phyloP scores from a whole-genome alignment of 1,284 basidiomycete species.

The Taiwanofungus camphoratus region DNA sequence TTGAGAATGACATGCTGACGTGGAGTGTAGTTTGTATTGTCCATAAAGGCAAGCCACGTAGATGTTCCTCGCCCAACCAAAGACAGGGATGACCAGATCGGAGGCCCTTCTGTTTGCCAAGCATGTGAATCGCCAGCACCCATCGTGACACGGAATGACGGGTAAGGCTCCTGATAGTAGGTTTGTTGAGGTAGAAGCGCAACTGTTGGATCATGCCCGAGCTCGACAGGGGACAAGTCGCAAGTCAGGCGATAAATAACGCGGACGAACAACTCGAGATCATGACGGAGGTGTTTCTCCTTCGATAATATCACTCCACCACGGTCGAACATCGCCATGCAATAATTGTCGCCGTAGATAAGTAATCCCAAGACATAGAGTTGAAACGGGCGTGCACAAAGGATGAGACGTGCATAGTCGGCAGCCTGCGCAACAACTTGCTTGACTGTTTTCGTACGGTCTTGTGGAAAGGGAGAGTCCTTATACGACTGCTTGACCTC shows the following conservation, averaged over 20 bases:
- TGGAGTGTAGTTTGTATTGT: too few relatives aligned
- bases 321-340: slow-evolving; percentile 17
- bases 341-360: slow-evolving; percentile 17
- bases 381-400: slow-evolving; percentile 19
- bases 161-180: background rate
- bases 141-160: background rate
- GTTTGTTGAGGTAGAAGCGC: background rate
- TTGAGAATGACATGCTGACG: slow-evolving; percentile 13
- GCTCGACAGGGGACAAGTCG: background rate
- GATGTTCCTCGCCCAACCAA: slow-evolving; percentile 15
- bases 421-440: slow-evolving; percentile 10
- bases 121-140: background rate
- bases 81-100: slow-evolving; percentile 16
- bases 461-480: background rate
- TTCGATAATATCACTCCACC: slow-evolving; percentile 15
- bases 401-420: slow-evolving; percentile 20
- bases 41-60: slow-evolving; percentile 10
- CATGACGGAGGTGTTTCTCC: slow-evolving; percentile 1
- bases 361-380: slow-evolving; percentile 19
- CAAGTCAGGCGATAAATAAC: slow-evolving; percentile 1
- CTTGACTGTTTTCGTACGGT: background rate
- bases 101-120: slow-evolving; percentile 7
- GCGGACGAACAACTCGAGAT: slow-evolving; percentile 3
- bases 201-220: slow-evolving; percentile 11
- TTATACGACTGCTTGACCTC: background rate